Evolutionary conservation across 768 basidiomycete species (phyloP), one percentile per base, ranked within the genome.

Genomic region (Leccinum rimulosum): DNA sequence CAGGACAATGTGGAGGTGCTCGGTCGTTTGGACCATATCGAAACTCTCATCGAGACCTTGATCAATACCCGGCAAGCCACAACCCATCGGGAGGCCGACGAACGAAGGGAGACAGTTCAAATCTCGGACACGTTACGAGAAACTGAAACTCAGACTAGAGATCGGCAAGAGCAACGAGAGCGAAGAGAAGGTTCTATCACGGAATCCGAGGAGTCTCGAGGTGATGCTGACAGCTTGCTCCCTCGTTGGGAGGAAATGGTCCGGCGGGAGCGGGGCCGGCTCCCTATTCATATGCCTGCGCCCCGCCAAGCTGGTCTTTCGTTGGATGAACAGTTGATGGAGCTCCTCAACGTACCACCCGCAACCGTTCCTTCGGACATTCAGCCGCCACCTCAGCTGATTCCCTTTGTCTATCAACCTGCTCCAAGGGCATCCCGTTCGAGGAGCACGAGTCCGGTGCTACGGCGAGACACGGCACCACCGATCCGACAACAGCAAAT

Each of bases 291-390:
- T 6, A 70, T 76, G 9, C 78, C 84, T 6, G 69, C 78, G 5
- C 79, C 78, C 6, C 63, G 69, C 10, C 72, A 66, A n/a, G 59
- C 77, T 30, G 82, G 81, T 8, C 81, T 76, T 4, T 82, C 86
- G 0, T 73, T 89, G 38, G 82, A 82, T 9, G 80, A 87, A 52
- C 81, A 84, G 55, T 70, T 90, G 5, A 81, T 84, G 58, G 84
- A 86, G 8, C 78, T 89, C 35, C 64, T 90, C 28, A 79, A 80
- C n/a, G 68, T 82, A 11, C 77, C 75, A 9, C 74, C 77, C 15
- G 72, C 74, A 22, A 70, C 76, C 1, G 71, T 77, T 6, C 75
- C 75, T 15, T 72, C 74, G 7, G 72, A 74, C 14, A 75, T 81
- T 15, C 75, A 80, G 50, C 73, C 70, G 2, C 81, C 87, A 12